phyloP scores from a whole-genome alignment of 345 rosid genomes.

The Orychophragmus violaceus region DNA sequence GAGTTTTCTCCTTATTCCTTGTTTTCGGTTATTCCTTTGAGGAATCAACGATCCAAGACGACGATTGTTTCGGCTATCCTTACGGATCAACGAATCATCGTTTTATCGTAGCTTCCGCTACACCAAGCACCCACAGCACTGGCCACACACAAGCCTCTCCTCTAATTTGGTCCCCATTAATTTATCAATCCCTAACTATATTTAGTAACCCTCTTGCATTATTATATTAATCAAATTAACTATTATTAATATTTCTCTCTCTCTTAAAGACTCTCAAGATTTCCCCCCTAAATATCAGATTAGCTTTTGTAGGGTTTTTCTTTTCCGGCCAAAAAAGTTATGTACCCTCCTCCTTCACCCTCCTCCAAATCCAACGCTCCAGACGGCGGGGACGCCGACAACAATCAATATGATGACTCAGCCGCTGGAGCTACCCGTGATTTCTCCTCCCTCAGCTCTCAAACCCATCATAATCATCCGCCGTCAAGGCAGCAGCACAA shows the following conservation, averaged over 20 bases:
- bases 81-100: too few relatives aligned
- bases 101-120: too few relatives aligned
- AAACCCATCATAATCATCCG: not conserved
- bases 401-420: not conserved
- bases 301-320: conserved; percentile 9
- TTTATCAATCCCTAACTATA: conserved; percentile 2
- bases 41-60: too few relatives aligned
- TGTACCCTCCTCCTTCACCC: conserved; percentile 24
- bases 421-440: conserved; percentile 16
- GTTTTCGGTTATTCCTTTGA: too few relatives aligned
- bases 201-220: conserved; percentile 20
- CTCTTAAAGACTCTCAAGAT: too few relatives aligned
- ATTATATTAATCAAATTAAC: conserved; percentile 2
- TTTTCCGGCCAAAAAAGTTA: not conserved
- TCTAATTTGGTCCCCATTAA: not conserved
- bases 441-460: conserved; percentile 24
- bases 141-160: conserved; percentile 9
- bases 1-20: too few relatives aligned
- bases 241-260: not conserved
- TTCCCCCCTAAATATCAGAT: not conserved
- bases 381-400: not conserved
- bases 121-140: conserved; percentile 14
- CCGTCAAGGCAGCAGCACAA: not conserved
- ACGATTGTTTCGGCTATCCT: too few relatives aligned
- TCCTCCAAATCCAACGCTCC: conserved; percentile 14